These are phyloP conservation scores for Magnolia kwangsiensis DNA, from an alignment of 164 flowering plant genomes.

Conservation along the genomic window DNA sequence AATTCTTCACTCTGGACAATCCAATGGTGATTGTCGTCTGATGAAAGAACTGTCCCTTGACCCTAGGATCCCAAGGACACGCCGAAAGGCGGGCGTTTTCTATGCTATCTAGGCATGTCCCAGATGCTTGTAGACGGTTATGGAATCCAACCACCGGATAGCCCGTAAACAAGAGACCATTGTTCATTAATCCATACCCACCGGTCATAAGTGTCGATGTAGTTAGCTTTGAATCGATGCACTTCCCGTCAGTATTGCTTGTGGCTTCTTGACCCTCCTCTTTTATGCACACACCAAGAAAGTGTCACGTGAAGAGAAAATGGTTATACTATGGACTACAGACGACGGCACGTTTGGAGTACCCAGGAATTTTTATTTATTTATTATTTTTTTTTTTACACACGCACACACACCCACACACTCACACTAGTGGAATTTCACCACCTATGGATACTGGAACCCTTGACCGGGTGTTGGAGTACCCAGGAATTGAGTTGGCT, in stretches of 20 bases:
- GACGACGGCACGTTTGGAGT: too few relatives aligned
- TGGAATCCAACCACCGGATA: conserved; percentile 66
- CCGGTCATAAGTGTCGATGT: conserved; percentile 7
- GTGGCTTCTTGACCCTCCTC: conserved; percentile 55
- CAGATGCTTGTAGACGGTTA: conserved; percentile 62
- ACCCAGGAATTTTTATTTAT: too few relatives aligned
- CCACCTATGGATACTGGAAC: too few relatives aligned
- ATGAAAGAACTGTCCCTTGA: conserved; percentile 55
- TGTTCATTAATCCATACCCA: conserved; percentile 35
- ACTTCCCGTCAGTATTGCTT: conserved; percentile 42
- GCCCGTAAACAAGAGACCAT: conserved; percentile 51
- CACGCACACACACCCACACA: too few relatives aligned
- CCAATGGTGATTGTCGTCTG: conserved; percentile 56
- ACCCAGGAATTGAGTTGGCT: too few relatives aligned
- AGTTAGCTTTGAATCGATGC: conserved; percentile 27
- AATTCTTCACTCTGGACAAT: conserved; percentile 42
- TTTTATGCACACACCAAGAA: not conserved
- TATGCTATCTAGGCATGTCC: conserved; percentile 54
- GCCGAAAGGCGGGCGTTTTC: conserved; percentile 26
- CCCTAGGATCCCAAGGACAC: conserved; percentile 69
- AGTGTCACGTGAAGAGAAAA: not conserved
- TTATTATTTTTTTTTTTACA: too few relatives aligned
- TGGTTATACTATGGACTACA: too few relatives aligned
- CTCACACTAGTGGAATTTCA: too few relatives aligned
- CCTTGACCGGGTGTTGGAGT: too few relatives aligned